Evolutionary conservation across 1,284 basidiomycete species (phyloP).

Genomic region (Cryptococcus sp.): DNA sequence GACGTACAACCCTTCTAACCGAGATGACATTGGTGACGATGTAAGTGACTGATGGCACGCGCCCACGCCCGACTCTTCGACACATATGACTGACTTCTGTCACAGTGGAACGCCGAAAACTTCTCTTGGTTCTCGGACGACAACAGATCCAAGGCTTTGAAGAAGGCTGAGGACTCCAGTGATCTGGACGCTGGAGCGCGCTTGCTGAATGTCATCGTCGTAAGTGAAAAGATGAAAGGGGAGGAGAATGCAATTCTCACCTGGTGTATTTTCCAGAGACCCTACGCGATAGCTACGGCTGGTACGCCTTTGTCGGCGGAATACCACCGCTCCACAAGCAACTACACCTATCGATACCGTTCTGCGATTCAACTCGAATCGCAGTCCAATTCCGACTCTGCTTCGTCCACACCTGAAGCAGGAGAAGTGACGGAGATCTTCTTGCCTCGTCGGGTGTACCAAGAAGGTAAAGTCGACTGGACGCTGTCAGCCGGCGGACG

Average conservation of each 20-base stretch:
- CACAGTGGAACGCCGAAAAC: conserved; percentile 88
- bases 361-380: conserved; percentile 18
- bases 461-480: conserved; percentile 21
- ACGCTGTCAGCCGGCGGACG: conserved; percentile 30
- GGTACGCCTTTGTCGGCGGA: conserved; percentile 41
- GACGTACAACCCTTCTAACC: conserved; percentile 92
- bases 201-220: conserved; percentile 72
- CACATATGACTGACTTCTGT: conserved; percentile 1
- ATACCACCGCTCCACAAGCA: conserved; percentile 33
- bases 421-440: conserved; percentile 73
- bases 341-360: conserved; percentile 36
- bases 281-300: conserved; percentile 50
- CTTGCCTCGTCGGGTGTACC: conserved; percentile 58
- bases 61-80: not conserved
- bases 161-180: conserved; percentile 57
- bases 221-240: conserved; percentile 24
- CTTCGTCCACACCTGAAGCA: conserved; percentile 54
- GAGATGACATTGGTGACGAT: conserved; percentile 74
- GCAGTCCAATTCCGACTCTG: not conserved
- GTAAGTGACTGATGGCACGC: conserved; percentile 19
- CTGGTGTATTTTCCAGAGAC: conserved; percentile 34
- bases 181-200: conserved; percentile 76
- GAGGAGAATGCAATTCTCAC: no score
- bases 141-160: conserved; percentile 43
- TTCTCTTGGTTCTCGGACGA: conserved; percentile 84